Conservation (phyloP, 768 basidiomycete species). For the Gloeostereum incarnatum region DNA sequence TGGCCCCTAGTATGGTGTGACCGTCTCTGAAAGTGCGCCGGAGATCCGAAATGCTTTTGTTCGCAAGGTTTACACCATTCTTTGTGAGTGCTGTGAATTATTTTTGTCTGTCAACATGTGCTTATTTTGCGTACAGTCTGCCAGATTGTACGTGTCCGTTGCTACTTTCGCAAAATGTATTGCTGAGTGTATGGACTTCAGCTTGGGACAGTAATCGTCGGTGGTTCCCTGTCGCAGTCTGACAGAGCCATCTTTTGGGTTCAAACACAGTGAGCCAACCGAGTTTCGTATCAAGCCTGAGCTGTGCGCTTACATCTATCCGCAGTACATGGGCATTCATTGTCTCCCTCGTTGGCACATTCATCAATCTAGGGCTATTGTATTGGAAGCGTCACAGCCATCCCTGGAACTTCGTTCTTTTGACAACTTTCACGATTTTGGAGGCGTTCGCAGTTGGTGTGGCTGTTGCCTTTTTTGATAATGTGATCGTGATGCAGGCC, state of each 20-base stretch:
- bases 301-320: neutral
- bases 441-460: slow-evolving; percentile 91
- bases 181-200: slow-evolving; percentile 14
- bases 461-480: slow-evolving; percentile 68
- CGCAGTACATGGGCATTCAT: slow-evolving; percentile 72
- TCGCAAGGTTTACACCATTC: slow-evolving; percentile 85
- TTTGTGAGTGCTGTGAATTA: slow-evolving; percentile 47
- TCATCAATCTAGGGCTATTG: slow-evolving; percentile 70
- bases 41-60: slow-evolving; percentile 84
- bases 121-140: slow-evolving; percentile 33
- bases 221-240: slow-evolving; percentile 61
- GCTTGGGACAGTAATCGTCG: slow-evolving; percentile 74
- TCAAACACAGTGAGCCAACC: slow-evolving; percentile 45
- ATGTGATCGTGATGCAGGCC: slow-evolving; percentile 74
- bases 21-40: slow-evolving; percentile 65
- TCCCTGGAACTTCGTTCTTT: slow-evolving; percentile 75
- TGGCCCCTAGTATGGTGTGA: slow-evolving; percentile 59
- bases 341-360: slow-evolving; percentile 66
- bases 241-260: slow-evolving; percentile 59
- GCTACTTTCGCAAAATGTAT: neutral
- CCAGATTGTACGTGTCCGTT: slow-evolving; percentile 48
- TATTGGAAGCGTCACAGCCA: slow-evolving; percentile 92
- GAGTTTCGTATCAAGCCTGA: slow-evolving; percentile 1
- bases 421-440: slow-evolving; percentile 82
- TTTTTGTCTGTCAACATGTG: slow-evolving; percentile 2